Base-by-base conservation (phyloP, 1,284 basidiomycete species). In the Ceratobasidium sp. region DNA sequence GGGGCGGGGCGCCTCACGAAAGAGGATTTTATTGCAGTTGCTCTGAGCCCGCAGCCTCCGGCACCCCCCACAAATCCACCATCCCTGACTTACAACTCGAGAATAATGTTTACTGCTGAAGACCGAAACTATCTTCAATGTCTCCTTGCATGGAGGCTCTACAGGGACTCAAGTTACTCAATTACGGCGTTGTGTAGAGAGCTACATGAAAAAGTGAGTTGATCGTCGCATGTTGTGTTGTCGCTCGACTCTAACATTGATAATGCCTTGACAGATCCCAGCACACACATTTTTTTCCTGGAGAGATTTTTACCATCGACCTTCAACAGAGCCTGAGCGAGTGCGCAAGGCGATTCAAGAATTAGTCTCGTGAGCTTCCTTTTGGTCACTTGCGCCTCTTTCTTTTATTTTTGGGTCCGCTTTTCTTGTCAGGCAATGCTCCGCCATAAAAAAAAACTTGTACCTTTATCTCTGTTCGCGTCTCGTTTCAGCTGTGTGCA, bases 61-160 rank as follows among this genome's bases (percentile, higher is more conserved):
- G 28, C 44, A 8, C 30, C 44, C n/a, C 69, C 66, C 14, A 18
- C 16, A 23, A 14, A n/a, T 14, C 51, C 40, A 21, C 9, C 33
- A 12, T 16, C 21, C 21, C 23, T 42, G 3, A 28, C 12, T 3
- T 1, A 16, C 16, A 18, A 30, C 23, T 21, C 36, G 49, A 9
- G 44, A 25, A 9, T 18, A 21, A 12, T 16, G 21, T 71, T 71
- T 30, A 71, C 58, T 7, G 28, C 25, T 8, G 46, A 33, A 18
- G 69, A 71, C 14, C 69, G 38, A 23, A 49, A 36, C 14, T 71
- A 28, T 33, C n/a, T 71, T 38, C 56, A 71, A 23, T 25, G 38
- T 25, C 36, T 36, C 46, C 25, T 59, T 36, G 69, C 58, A 16
- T 71, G 69, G 69, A 71, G 36, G 33, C 44, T 51, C n/a, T 49